Percentiles rank a stretch among this genome's conserved stretches.
phyloP scores from a whole-genome alignment of 345 rosid species.

The Nephelium lappaceum region DNA sequence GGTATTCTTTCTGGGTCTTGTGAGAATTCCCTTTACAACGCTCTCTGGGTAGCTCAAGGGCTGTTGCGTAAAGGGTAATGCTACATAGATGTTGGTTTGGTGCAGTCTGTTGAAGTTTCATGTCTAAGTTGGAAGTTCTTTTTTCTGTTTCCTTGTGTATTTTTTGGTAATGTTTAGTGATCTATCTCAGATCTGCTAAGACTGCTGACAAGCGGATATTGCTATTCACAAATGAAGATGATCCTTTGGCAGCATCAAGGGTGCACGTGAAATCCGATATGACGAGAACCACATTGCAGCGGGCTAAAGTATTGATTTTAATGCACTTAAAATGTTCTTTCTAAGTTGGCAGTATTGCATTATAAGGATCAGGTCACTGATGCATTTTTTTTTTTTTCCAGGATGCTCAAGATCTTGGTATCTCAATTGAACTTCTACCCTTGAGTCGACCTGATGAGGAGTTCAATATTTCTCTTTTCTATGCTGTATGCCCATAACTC shows the following conservation, averaged over 20 bases:
- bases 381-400: conserved; percentile 36
- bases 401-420: conserved; percentile 98
- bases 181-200: conserved; percentile 70
- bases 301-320: conserved; percentile 68
- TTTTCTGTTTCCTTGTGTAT: neutral
- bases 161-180: conserved; percentile 25
- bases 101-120: conserved; percentile 1
- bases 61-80: conserved; percentile 91
- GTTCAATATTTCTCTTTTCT: conserved; percentile 66
- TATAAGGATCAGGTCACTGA: neutral
- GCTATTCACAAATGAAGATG: conserved; percentile 89
- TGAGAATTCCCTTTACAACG: conserved; percentile 90
- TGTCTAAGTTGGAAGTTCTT: neutral
- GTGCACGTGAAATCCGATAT: conserved; percentile 78
- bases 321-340: conserved; percentile 17
- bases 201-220: conserved; percentile 83
- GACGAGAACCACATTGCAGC: conserved; percentile 90
- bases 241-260: conserved; percentile 81
- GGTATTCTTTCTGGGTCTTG: conserved; percentile 86
- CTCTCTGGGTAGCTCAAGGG: conserved; percentile 98
- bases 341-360: neutral
- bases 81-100: conserved; percentile 1
- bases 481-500: conserved; percentile 51
- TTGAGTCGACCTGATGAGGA: conserved; percentile 62
- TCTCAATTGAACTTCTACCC: conserved; percentile 90